These are phyloP conservation scores for Cadophora gregata DNA, from an alignment of 2,329 filamentous ascomycete genomes.

Conservation along the genomic window DNA sequence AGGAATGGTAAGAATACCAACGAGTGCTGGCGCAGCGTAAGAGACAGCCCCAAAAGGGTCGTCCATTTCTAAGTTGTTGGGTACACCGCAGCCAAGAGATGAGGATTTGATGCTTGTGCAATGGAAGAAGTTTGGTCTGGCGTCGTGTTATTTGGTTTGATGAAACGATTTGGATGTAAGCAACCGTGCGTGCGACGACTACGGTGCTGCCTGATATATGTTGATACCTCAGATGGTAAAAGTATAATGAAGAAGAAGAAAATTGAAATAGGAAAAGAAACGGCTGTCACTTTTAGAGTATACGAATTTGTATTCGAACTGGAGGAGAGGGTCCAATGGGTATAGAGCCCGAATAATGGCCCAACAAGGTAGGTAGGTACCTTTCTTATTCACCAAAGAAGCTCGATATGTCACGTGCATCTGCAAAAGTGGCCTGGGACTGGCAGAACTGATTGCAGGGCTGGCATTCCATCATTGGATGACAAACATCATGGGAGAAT, in stretches of 20 bases:
- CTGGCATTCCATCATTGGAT: not conserved
- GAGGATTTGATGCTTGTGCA: constrained; percentile 7
- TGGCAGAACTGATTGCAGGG: not conserved
- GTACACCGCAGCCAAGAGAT: constrained; percentile 5
- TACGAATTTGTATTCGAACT: not conserved
- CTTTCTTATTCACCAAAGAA: too few species aligned
- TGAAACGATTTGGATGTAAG: not conserved
- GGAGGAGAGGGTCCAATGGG: not conserved
- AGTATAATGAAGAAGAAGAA: not conserved
- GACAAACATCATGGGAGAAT: not conserved
- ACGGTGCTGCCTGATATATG: not conserved
- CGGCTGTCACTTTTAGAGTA: not conserved
- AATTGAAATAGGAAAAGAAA: not conserved
- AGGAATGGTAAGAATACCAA: constrained; percentile 32
- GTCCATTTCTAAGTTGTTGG: constrained; percentile 6
- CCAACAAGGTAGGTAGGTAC: not conserved
- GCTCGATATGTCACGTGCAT: not conserved
- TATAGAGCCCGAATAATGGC: not conserved
- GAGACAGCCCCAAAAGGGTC: constrained; percentile 1
- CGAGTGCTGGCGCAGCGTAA: constrained; percentile 12
- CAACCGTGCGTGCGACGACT: not conserved
- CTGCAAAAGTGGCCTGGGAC: not conserved
- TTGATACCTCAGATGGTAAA: not conserved
- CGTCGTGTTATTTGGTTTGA: not conserved
- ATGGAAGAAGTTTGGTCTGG: not conserved